Conservation (phyloP, 192 early-diverging fungal species). For the Funneliformis geosporum region DNA sequence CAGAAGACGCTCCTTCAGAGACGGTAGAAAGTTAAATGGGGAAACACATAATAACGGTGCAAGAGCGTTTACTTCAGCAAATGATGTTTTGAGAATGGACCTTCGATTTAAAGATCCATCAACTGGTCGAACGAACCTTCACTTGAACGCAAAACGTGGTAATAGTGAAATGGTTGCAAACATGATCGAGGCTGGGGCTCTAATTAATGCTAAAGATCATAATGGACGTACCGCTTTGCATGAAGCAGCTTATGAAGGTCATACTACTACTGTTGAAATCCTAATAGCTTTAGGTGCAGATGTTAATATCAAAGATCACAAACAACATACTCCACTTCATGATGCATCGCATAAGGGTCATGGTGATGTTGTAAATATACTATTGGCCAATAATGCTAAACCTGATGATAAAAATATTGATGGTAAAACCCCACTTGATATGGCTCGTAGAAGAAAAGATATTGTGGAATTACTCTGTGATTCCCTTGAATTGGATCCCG, state of each 20-base stretch:
- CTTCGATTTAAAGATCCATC: slow-evolving; percentile 55
- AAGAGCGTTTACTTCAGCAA: slow-evolving; percentile 4
- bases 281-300: slow-evolving; percentile 59
- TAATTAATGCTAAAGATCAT: slow-evolving; percentile 63
- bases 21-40: slow-evolving; percentile 6
- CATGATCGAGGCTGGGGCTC: slow-evolving; percentile 62
- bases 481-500: background rate
- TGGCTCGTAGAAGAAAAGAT: slow-evolving; percentile 4
- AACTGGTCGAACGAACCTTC: slow-evolving; percentile 68
- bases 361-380: slow-evolving; percentile 47
- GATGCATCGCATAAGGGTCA: slow-evolving; percentile 62
- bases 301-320: slow-evolving; percentile 56
- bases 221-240: slow-evolving; percentile 63
- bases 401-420: slow-evolving; percentile 23
- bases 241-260: slow-evolving; percentile 53
- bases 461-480: slow-evolving; percentile 12
- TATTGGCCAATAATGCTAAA: slow-evolving; percentile 48
- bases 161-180: slow-evolving; percentile 47
- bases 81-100: slow-evolving; percentile 47
- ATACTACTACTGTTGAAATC: slow-evolving; percentile 46
- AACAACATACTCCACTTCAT: slow-evolving; percentile 65
- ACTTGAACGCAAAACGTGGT: slow-evolving; percentile 65
- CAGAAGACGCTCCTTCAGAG: background rate
- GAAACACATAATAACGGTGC: slow-evolving; percentile 2
- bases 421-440: slow-evolving; percentile 13